Evolutionary conservation across 306 rosid species (phyloP).

Genomic region (Fagus sylvatica): DNA sequence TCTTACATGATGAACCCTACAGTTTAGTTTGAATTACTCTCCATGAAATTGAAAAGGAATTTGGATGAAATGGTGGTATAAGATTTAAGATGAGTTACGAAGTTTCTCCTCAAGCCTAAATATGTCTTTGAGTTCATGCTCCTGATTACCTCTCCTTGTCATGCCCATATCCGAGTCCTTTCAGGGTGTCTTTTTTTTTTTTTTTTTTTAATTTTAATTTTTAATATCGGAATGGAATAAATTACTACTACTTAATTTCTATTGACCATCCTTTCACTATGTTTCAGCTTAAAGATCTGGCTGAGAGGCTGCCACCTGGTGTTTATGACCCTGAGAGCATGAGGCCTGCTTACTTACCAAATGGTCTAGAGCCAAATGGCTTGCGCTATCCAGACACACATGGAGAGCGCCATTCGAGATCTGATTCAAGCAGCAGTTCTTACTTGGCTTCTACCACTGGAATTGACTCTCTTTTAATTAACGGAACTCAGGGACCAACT

Average conservation of each 20-base stretch:
- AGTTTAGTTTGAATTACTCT: background rate
- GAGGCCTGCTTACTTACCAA: conserved; percentile 52
- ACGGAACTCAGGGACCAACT: conserved; percentile 35
- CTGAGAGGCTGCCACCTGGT: conserved; percentile 92
- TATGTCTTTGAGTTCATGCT: background rate
- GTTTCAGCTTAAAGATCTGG: conserved; percentile 85
- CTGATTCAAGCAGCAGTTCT: conserved; percentile 66
- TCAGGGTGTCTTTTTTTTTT: background rate
- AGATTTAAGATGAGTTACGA: background rate
- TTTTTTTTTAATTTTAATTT: too few species aligned
- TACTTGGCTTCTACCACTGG: conserved; percentile 57
- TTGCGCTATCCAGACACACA: conserved; percentile 45
- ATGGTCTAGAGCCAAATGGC: conserved; percentile 69
- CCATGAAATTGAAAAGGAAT: background rate
- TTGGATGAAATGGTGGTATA: background rate
- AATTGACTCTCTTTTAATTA: conserved; percentile 48
- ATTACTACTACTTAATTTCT: background rate
- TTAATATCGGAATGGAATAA: too few species aligned
- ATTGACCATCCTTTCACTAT: conserved; percentile 28
- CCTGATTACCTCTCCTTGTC: background rate
- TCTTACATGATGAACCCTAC: background rate
- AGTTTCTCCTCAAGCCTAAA: background rate
- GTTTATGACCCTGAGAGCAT: conserved; percentile 63
- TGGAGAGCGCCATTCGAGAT: conserved; percentile 55
- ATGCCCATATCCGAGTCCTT: background rate